phyloP scores from a whole-genome alignment of 257 asterid genomes.

The Plantago major region DNA sequence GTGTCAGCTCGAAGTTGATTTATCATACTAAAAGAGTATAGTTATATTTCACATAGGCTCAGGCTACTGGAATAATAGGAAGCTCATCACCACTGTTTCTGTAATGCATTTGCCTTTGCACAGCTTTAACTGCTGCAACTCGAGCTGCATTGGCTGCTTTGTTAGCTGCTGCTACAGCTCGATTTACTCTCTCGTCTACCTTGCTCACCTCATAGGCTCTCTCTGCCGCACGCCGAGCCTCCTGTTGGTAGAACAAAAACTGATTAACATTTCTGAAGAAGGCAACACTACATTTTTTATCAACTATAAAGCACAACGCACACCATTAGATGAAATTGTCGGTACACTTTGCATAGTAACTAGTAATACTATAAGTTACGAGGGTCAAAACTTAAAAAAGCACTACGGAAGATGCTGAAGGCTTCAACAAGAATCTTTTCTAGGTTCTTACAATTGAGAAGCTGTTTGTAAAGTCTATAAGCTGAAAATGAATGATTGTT shows the following conservation, averaged over 20 bases:
- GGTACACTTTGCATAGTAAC: too few species aligned
- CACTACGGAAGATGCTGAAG: too few species aligned
- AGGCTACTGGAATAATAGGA: slow-evolving; percentile 33
- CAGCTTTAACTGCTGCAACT: slow-evolving; percentile 83
- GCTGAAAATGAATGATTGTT: too few species aligned
- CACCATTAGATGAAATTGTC: too few species aligned
- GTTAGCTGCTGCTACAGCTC: slow-evolving; percentile 72
- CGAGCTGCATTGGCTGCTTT: slow-evolving; percentile 83
- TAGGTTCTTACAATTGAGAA: too few species aligned
- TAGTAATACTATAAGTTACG: too few species aligned
- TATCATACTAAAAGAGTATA: slow-evolving; percentile 1
- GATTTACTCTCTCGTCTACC: slow-evolving; percentile 82
- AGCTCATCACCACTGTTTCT: slow-evolving; percentile 58
- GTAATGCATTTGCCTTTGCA: slow-evolving; percentile 79
- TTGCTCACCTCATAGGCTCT: slow-evolving; percentile 73
- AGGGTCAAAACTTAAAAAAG: too few species aligned
- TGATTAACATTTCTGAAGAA: background rate
- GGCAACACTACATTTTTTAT: background rate
- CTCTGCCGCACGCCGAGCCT: slow-evolving; percentile 75
- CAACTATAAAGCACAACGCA: background rate
- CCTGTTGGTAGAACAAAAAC: slow-evolving; percentile 36
- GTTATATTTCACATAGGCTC: slow-evolving; percentile 7
- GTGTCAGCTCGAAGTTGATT: slow-evolving; percentile 22
- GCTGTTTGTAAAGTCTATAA: too few species aligned
- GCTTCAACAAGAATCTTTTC: too few species aligned